These are phyloP conservation scores for Mycena belliarum DNA, from an alignment of 768 basidiomycete genomes.

Conservation along the genomic window DNA sequence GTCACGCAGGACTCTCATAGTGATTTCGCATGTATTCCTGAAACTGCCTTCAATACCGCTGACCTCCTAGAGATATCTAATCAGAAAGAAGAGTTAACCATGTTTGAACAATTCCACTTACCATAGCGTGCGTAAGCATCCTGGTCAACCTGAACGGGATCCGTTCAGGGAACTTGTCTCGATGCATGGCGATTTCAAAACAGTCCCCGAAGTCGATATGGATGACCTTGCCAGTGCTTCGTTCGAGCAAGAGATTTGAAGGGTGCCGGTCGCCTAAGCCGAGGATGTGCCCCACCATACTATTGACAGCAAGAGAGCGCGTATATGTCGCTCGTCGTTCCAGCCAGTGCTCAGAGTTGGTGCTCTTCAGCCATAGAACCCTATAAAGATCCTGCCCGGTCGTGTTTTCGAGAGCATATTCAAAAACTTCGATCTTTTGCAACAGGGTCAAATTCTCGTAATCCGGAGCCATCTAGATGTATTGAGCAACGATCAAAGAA, in stretches of 20 bases:
- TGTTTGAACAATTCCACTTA: neutral
- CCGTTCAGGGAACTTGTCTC: constrained; percentile 98
- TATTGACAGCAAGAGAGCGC: constrained; percentile 92
- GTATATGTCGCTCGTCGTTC: constrained; percentile 96
- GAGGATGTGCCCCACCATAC: constrained; percentile 98
- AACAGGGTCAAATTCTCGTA: constrained; percentile 92
- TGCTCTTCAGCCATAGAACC: constrained; percentile 94
- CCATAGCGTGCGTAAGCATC: constrained; percentile 98
- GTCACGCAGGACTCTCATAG: constrained; percentile 94
- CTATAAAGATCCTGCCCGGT: constrained; percentile 97
- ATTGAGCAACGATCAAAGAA: too few species aligned
- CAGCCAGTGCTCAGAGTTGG: constrained; percentile 96
- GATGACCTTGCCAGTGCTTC: constrained; percentile 90
- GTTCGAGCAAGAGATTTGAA: constrained; percentile 90
- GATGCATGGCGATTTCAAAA: constrained; percentile 96
- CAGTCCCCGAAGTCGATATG: constrained; percentile 99
- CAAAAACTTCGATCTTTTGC: constrained; percentile 99
- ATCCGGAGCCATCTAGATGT: constrained; percentile 93
- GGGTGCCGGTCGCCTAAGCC: constrained; percentile 98
- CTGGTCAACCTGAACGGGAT: constrained; percentile 97
- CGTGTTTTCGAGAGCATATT: constrained; percentile 97
- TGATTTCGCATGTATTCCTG: constrained; percentile 92
- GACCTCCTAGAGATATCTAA: constrained; percentile 58
- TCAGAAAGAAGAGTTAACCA: neutral
- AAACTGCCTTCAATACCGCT: constrained; percentile 98